These are phyloP conservation scores for Sclerotiophoma versabilis DNA, from an alignment of 2,329 filamentous ascomycete genomes.

Conservation along the genomic window DNA sequence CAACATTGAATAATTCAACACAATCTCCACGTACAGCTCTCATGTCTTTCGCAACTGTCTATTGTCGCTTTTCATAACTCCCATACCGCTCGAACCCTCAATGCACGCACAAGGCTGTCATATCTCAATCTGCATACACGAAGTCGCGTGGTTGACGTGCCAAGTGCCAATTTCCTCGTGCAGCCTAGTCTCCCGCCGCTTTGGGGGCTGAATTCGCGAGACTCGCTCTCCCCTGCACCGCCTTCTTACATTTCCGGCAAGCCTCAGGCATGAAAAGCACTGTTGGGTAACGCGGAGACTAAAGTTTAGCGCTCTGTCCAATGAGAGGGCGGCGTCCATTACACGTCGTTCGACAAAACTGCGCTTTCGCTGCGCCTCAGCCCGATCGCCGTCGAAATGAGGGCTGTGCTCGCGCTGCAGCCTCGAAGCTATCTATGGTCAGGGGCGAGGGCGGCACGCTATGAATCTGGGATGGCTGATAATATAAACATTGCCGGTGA, in stretches of 20 bases:
- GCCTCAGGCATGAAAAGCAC: background rate
- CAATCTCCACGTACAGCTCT: background rate
- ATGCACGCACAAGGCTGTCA: background rate
- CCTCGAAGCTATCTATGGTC: background rate
- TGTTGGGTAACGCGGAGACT: background rate
- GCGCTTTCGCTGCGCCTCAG: background rate
- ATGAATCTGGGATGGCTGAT: slow-evolving; percentile 4
- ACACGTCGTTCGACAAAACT: background rate
- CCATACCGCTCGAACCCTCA: background rate
- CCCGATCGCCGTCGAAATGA: slow-evolving; percentile 20
- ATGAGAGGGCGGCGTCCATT: background rate
- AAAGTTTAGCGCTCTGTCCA: background rate
- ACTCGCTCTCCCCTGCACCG: slow-evolving; percentile 35
- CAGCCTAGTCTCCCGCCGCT: slow-evolving; percentile 3
- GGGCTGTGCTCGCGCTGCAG: slow-evolving; percentile 28
- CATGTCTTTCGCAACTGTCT: too few species aligned
- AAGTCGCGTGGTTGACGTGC: background rate
- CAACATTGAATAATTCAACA: background rate
- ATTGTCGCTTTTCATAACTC: background rate
- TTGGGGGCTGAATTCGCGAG: slow-evolving; percentile 9
- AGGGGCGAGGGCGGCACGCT: slow-evolving; percentile 24
- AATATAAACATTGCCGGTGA: slow-evolving; percentile 13
- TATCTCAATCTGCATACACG: background rate
- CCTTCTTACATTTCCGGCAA: background rate
- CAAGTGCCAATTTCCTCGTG: slow-evolving; percentile 4